phyloP scores from a whole-genome alignment of 176 grass and related monocot species.

The Lolium multiflorum region DNA sequence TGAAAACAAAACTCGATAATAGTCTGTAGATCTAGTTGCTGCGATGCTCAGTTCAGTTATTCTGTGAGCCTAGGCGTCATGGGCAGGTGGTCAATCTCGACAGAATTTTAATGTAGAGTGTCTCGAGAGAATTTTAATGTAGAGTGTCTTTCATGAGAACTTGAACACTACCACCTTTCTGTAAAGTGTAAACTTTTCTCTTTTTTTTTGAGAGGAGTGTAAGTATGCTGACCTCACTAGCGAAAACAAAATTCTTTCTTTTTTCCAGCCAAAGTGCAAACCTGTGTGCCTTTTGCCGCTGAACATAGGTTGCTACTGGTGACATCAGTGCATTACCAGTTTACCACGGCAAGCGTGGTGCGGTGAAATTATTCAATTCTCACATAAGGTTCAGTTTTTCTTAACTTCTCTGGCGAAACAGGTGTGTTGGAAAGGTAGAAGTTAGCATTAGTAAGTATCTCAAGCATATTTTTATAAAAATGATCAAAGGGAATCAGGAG shows the following conservation, averaged over 20 bases:
- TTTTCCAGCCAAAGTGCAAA: not conserved
- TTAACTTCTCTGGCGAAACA: constrained; percentile 24
- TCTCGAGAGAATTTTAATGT: not conserved
- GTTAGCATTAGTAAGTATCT: not conserved
- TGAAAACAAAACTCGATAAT: not conserved
- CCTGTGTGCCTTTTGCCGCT: not conserved
- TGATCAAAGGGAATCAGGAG: not conserved
- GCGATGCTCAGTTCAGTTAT: not conserved
- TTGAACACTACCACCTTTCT: not conserved
- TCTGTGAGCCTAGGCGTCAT: not conserved
- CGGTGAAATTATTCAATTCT: not conserved
- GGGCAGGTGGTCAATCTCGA: not conserved
- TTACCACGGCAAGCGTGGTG: no score
- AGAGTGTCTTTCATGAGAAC: not conserved
- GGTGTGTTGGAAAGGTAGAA: not conserved
- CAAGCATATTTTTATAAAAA: not conserved
- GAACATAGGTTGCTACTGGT: not conserved
- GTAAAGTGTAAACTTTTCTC: not conserved
- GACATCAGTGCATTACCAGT: not conserved
- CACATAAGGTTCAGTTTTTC: not conserved
- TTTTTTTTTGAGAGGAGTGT: no score
- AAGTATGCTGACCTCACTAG: not conserved
- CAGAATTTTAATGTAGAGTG: not conserved
- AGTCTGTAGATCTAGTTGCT: not conserved
- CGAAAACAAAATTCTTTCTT: not conserved